Conservation (phyloP, 495 filamentous ascomycete species). For the Rostrohypoxylon terebratum region DNA sequence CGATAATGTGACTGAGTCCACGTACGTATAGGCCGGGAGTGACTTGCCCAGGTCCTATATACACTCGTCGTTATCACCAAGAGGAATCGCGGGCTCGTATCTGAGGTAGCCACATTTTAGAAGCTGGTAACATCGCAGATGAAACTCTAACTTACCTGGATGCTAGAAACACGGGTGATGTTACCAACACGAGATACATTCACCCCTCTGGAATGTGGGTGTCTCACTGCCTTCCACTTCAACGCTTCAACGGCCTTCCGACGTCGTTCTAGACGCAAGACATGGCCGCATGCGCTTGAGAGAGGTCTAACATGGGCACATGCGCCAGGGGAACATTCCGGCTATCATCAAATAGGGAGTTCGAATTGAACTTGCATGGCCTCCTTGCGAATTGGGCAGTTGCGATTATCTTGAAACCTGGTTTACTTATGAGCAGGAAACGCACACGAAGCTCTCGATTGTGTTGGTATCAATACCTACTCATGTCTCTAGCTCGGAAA, state of each 20-base stretch:
- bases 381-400: neutral
- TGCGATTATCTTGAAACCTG: neutral
- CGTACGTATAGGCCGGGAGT: no score
- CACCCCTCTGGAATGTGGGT: neutral
- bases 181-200: neutral
- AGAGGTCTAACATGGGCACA: neutral
- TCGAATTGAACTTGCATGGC: slow-evolving; percentile 7
- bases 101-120: neutral
- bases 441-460: neutral
- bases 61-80: neutral
- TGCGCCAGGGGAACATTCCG: neutral
- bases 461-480: neutral
- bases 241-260: neutral
- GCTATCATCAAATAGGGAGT: slow-evolving; percentile 1
- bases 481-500: neutral
- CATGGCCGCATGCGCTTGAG: neutral
- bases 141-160: neutral
- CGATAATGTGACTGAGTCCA: no score
- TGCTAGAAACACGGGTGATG: neutral
- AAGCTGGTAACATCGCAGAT: neutral
- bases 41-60: no score
- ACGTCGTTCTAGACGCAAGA: slow-evolving; percentile 20
- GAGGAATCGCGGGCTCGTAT: slow-evolving; percentile 11
- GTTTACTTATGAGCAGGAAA: neutral
- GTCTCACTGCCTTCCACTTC: slow-evolving; percentile 18